Evolutionary conservation across 768 basidiomycete genomes (phyloP), one percentile per base, ranked within the genome.

Genomic region (Boletus sp.): DNA sequence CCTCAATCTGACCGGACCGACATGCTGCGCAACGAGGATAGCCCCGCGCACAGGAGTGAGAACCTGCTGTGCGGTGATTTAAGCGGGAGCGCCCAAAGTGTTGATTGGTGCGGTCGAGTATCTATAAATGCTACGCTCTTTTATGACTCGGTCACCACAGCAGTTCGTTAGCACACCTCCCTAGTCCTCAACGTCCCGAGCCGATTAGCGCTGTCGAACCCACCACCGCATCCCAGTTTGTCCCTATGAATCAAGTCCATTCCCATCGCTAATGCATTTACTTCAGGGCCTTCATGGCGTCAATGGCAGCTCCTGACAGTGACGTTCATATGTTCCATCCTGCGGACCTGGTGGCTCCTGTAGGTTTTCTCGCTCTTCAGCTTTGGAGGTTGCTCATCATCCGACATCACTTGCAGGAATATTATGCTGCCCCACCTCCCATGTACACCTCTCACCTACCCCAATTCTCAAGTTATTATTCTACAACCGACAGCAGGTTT

Each of bases 21-120:
- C 1, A 61, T 61, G 59, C 17, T 33, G 5, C 15, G 6, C 4
- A 25, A 1, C 6, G 17, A n/a, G 59, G 46, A 68, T 51, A 64
- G 56, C 64, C 54, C 32, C 11, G 1, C 7, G 4, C 50, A 67
- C 66, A 66, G 65, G 40, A 67, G n/a, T 27, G 21, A 11, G 32
- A 40, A 32, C 13, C 8, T 68, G 64, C 60, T 66, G 61, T 63
- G 54, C 21, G 13, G 4, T 41, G 21, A 55, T 47, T 33, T 54
- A 42, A 49, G 47, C 39, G 27, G 47, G 43, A 41, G 17, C 13
- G 8, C 34, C 37, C 49, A 41, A 54, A 29, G 27, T 19, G 44
- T 58, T 35, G 34, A 55, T 43, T 1, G 47, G 64, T 66, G 40
- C 29, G 66, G 17, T 40, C 21, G 11, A 47, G 30, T 41, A 2